phyloP scores from a whole-genome alignment of 164 flowering plant species.

The Liquidambar formosana region DNA sequence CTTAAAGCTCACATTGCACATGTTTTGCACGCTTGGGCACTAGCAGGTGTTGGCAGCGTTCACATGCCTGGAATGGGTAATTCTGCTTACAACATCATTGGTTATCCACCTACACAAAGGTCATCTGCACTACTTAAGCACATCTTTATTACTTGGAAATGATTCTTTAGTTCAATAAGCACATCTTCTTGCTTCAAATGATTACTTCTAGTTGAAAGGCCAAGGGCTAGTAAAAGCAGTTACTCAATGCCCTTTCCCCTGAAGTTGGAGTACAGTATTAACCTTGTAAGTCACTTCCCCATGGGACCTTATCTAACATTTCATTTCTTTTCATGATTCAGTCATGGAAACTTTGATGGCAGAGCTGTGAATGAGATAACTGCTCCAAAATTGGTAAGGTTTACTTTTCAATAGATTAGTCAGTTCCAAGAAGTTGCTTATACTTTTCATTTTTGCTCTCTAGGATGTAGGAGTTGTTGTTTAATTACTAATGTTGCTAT shows the following conservation, averaged over 20 bases:
- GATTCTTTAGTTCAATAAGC: conserved; percentile 29
- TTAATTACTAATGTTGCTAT: too few relatives aligned
- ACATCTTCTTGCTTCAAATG: conserved; percentile 17
- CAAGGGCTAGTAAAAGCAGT: conserved; percentile 28
- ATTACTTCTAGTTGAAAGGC: conserved; percentile 28
- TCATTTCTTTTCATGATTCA: conserved; percentile 30
- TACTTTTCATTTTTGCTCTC: neutral
- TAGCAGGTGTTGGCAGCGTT: conserved; percentile 96
- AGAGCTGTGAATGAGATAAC: conserved; percentile 28
- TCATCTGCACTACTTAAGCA: conserved; percentile 92
- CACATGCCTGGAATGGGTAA: conserved; percentile 93
- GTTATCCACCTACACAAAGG: conserved; percentile 95
- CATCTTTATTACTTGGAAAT: conserved; percentile 47
- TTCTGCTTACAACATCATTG: conserved; percentile 91
- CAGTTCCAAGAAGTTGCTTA: neutral
- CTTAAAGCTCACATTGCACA: conserved; percentile 87
- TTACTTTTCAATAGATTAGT: conserved; percentile 2
- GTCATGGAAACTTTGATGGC: conserved; percentile 43
- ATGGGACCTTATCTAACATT: neutral
- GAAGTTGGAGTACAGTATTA: conserved; percentile 17
- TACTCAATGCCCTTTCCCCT: conserved; percentile 25
- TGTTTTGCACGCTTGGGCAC: conserved; percentile 96
- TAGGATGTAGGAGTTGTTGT: too few relatives aligned
- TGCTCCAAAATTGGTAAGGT: conserved; percentile 47
- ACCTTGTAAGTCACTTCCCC: neutral